Conservation (phyloP, 495 filamentous ascomycete species). For the Penicillium pancosmium region DNA sequence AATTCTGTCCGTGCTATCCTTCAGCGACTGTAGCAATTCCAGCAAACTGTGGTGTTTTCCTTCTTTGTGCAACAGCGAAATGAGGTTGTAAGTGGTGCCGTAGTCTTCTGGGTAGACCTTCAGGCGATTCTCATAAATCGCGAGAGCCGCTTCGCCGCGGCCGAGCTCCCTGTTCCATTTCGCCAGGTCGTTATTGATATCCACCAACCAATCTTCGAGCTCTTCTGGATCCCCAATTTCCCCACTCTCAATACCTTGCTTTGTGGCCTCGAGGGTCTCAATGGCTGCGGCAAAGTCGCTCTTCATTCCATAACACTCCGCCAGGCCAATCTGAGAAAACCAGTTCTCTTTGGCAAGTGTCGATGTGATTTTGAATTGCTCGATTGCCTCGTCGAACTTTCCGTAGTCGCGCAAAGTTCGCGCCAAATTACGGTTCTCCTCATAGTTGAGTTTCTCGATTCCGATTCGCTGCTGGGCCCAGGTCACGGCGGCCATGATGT, state of each 20-base stretch:
- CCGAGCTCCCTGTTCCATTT: slow-evolving; percentile 9
- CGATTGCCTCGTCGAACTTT: slow-evolving; percentile 14
- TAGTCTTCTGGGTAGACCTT: slow-evolving; percentile 14
- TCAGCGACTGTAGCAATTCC: slow-evolving; percentile 17
- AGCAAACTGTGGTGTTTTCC: slow-evolving; percentile 9
- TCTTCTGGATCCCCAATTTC: slow-evolving; percentile 1
- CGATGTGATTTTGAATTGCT: slow-evolving; percentile 20
- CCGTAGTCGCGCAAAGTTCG: slow-evolving; percentile 10
- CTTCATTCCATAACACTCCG: slow-evolving; percentile 9
- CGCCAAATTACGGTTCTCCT: slow-evolving; percentile 19
- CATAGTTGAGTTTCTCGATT: slow-evolving; percentile 13
- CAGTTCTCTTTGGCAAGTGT: slow-evolving; percentile 18
- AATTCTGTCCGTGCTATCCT: slow-evolving; percentile 11
- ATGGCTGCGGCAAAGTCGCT: slow-evolving; percentile 13
- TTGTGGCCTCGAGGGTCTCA: slow-evolving; percentile 9
- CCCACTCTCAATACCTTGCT: neutral
- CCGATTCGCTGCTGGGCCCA: slow-evolving; percentile 16
- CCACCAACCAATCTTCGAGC: neutral
- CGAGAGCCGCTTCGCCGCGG: slow-evolving; percentile 1
- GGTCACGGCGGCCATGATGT: slow-evolving; percentile 7
- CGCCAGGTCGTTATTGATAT: slow-evolving; percentile 13
- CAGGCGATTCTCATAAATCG: slow-evolving; percentile 16
- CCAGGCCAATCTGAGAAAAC: slow-evolving; percentile 17
- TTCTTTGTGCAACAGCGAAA: slow-evolving; percentile 5
- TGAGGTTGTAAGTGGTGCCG: slow-evolving; percentile 7